Percentiles rank a stretch among this genome's conserved stretches.
These are phyloP conservation scores for Vitellaria paradoxa DNA, from an alignment of 179 eudicot species.

Conservation along the genomic window DNA sequence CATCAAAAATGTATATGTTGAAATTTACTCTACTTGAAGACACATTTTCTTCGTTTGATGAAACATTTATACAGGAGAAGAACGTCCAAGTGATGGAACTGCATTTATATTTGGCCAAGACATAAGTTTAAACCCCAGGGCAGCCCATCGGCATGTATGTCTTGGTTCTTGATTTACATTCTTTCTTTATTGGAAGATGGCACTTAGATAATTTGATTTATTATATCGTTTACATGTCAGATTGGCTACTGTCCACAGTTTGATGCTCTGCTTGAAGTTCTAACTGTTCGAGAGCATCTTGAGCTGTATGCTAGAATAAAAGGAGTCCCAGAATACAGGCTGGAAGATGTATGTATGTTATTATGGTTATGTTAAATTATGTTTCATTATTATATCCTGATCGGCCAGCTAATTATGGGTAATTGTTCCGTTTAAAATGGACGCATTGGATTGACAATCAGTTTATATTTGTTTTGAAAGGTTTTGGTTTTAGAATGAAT, in stretches of 20 bases:
- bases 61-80: conserved; percentile 63
- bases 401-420: background rate
- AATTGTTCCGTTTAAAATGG: background rate
- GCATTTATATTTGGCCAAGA: conserved; percentile 87
- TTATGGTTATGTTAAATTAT: background rate
- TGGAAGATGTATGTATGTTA: conserved; percentile 56
- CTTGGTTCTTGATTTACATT: background rate
- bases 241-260: conserved; percentile 99
- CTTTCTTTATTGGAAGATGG: background rate
- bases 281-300: conserved; percentile 89
- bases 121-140: conserved; percentile 70
- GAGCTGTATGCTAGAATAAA: conserved; percentile 93
- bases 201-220: conserved; percentile 13
- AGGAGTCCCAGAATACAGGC: conserved; percentile 67
- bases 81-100: conserved; percentile 81
- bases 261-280: conserved; percentile 88
- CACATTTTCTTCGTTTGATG: conserved; percentile 14
- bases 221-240: conserved; percentile 34
- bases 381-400: background rate
- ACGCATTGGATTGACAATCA: background rate
- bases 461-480: background rate
- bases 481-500: conserved; percentile 4
- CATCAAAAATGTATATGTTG: too few relatives aligned
- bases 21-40: background rate
- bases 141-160: conserved; percentile 81